phyloP scores from a whole-genome alignment of 177 flowering plant species.

The Vitis hybrid region DNA sequence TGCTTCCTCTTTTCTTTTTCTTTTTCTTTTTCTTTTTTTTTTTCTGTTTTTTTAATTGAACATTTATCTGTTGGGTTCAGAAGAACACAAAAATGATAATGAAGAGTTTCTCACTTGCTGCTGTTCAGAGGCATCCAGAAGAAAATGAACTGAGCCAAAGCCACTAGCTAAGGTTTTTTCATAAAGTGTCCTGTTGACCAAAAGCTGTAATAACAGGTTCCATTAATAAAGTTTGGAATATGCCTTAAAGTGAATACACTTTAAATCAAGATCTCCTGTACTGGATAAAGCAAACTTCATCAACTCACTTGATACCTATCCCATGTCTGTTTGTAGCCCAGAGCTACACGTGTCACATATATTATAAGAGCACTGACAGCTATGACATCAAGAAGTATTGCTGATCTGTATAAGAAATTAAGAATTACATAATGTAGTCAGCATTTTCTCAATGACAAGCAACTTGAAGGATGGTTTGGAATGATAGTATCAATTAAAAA shows the following conservation, averaged over 20 bases:
- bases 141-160: constrained; percentile 93
- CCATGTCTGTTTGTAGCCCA: constrained; percentile 98
- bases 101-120: constrained; percentile 67
- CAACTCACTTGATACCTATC: constrained; percentile 92
- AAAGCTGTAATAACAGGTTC: constrained; percentile 49
- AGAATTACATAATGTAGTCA: constrained; percentile 8
- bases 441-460: neutral
- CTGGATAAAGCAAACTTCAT: neutral
- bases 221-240: neutral
- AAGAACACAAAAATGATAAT: neutral
- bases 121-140: constrained; percentile 95
- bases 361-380: constrained; percentile 76
- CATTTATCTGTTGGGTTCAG: neutral
- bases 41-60: neutral
- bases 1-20: neutral
- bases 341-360: constrained; percentile 63
- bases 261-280: neutral
- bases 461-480: neutral
- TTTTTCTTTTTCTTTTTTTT: no score
- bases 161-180: constrained; percentile 98
- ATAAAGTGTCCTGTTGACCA: constrained; percentile 88
- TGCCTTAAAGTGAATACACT: neutral
- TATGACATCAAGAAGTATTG: constrained; percentile 78
- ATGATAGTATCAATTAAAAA: neutral
- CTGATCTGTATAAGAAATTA: constrained; percentile 56